Evolutionary conservation across 257 asterid genomes (phyloP), one percentile per base, ranked within the genome.

Genomic region (Dorcoceras hygrometricum): DNA sequence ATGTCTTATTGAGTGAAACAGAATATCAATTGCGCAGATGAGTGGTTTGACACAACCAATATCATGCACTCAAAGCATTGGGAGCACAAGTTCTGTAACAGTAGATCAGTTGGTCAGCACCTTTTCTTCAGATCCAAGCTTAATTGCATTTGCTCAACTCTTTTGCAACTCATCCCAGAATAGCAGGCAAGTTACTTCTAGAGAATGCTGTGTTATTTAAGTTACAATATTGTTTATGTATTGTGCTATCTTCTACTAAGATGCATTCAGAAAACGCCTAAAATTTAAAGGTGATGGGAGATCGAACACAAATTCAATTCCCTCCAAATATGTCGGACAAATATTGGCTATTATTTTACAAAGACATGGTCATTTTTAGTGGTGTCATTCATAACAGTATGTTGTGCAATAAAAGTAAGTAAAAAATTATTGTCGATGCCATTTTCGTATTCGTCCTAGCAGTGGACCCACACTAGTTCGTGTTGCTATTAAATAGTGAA

Each of bases 51-150:
- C 87, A 27, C 86, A 82, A 69, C 74, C 87, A 48, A 79, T 78
- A 66, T 76, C 87, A 53, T 68, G 81, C 61, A 34, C 62, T 26
- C 66, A 74, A 63, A 73, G 78, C 73, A 26, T 77, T 24, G 85
- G 79, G 56, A 66, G 71, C 77, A 70, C 75, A 27, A 89, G 86
- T 82, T 82, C 86, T 48, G 80, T 83, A 75, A 68, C 87, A 56
- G 87, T 93, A 31, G 99, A 93, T 76, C 95, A 90, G 81, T 81
- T 93, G 86, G 90, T 93, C 69, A 87, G 90, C 74, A 88, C 96
- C 24, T 93, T 93, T 80, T 93, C 96, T 28, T 88, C 95, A 29
- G 93, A 90, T 80, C 97, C 96, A 50, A 93, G 99, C 83, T 81
- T 93, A 78, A 87, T 87, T 72, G 96, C 97, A 48, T 93, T 93